These are phyloP conservation scores for Wilcoxina mikolae DNA, from an alignment of 495 filamentous ascomycete species.

Conservation along the genomic window DNA sequence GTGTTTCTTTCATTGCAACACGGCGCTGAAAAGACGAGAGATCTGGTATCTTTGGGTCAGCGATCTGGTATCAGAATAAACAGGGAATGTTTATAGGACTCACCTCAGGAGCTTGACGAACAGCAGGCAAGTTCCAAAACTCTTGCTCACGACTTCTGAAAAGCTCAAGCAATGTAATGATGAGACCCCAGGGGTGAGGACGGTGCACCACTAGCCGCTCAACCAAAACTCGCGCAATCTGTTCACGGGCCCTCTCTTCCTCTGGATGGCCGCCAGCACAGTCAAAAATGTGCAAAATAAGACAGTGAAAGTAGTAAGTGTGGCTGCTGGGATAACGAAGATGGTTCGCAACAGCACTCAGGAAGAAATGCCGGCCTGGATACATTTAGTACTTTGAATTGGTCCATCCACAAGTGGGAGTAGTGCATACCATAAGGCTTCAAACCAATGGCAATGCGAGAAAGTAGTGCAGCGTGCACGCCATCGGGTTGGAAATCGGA, in stretches of 20 bases:
- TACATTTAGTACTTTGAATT: not conserved
- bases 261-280: constrained; percentile 60
- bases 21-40: constrained; percentile 1
- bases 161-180: constrained; percentile 79
- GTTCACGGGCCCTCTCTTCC: constrained; percentile 69
- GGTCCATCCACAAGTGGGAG: not conserved
- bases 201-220: constrained; percentile 80
- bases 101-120: constrained; percentile 52
- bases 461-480: constrained; percentile 58
- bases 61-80: constrained; percentile 6
- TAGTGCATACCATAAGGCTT: constrained; percentile 39
- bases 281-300: constrained; percentile 75
- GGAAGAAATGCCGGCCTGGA: constrained; percentile 61
- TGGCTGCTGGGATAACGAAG: constrained; percentile 77
- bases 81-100: not conserved
- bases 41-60: constrained; percentile 1
- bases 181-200: constrained; percentile 91
- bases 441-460: constrained; percentile 56
- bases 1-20: not conserved
- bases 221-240: constrained; percentile 72
- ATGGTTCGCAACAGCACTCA: constrained; percentile 77
- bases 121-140: constrained; percentile 67
- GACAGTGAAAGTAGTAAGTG: constrained; percentile 85
- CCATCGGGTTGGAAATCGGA: constrained; percentile 53
- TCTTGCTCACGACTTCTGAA: constrained; percentile 75